Evolutionary conservation across 1,284 basidiomycete genomes (phyloP), one percentile per base, ranked within the genome.

Genomic region (Puccinia sorghi): DNA sequence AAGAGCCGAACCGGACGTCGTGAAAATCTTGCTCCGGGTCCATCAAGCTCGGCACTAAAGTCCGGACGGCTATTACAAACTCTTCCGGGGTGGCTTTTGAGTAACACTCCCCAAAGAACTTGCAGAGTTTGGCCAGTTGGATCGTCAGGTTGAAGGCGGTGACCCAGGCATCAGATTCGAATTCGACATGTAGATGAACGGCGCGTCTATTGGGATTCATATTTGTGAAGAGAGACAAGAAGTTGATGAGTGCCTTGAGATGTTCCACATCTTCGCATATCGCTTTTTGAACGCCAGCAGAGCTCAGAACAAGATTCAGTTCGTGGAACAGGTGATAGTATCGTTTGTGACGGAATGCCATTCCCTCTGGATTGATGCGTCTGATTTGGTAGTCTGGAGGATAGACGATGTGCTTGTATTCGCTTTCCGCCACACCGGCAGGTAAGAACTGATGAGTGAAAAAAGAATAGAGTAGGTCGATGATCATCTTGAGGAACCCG

Each of bases 131-230:
- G 3, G 92, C 91, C 17, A 97, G 86, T 37, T 93, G 94, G 8
- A 94, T 88, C 7, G 93, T 93, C 41, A 95, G 90, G 82, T 94
- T 93, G 86, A 97, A 97, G 11, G 95, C 92, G 82, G 90, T 92
- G 80, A 95, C 92, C 93, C 94, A 97, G 41, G 91, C 90, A 82
- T 97, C 95, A 46, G 91, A 91, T 85, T 97, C 95, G 85, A 93
- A 97, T 84, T 97, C 94, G 82, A 97, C 90, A 82, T 97, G 95
- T 79, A 86, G 90, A 20, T 89, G 88, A 6, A 88, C 89, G 12
- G 92, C 92, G n/a, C 94, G 89, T 81, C 90, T 90, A 84, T 93
- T 93, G 0, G 93, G 90, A 82, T 95, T 94, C 82, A 97, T 88
- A 81, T 91, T 92, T 88, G 93, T 93, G 87, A 97, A 97, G 61